Conservation (phyloP, 805 yeast species). For the Helenozyma baotianmanensis region DNA sequence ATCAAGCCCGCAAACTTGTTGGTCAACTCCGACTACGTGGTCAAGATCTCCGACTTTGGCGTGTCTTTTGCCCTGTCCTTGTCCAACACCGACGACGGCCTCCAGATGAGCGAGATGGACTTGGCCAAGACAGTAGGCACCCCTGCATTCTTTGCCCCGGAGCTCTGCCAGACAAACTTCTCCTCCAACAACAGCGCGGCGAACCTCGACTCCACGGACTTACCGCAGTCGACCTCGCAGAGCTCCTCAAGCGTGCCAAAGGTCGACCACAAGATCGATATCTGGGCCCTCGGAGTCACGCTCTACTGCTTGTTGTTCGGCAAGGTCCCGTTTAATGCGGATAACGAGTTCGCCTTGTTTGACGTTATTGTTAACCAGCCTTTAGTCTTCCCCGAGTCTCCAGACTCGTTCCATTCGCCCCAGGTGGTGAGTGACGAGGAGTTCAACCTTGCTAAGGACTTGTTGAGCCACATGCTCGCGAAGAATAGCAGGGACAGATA, state of each 20-base stretch:
- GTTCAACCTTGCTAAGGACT: slow-evolving; percentile 47
- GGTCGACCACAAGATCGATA: slow-evolving; percentile 80
- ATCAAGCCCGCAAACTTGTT: slow-evolving; percentile 91
- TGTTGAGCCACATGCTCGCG: slow-evolving; percentile 55
- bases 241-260: slow-evolving; percentile 32
- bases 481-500: slow-evolving; percentile 70
- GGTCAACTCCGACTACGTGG: slow-evolving; percentile 62
- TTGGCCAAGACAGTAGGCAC: slow-evolving; percentile 96
- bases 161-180: slow-evolving; percentile 58
- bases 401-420: slow-evolving; percentile 34
- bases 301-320: slow-evolving; percentile 86
- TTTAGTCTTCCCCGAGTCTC: slow-evolving; percentile 50
- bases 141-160: slow-evolving; percentile 89
- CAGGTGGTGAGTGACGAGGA: slow-evolving; percentile 40
- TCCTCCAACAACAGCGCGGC: slow-evolving; percentile 2
- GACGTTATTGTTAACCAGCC: slow-evolving; percentile 67
- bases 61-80: slow-evolving; percentile 69
- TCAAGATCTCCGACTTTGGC: slow-evolving; percentile 95
- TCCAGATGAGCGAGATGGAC: slow-evolving; percentile 56
- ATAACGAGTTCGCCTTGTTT: slow-evolving; percentile 79
- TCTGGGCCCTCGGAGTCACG: slow-evolving; percentile 97
- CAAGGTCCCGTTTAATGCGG: slow-evolving; percentile 81
- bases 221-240: slow-evolving; percentile 7
- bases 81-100: slow-evolving; percentile 41
- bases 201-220: slow-evolving; percentile 15